Evolutionary conservation across 129 eudicot genomes (phyloP).

Genomic region (Ambrosia artemisiifolia): DNA sequence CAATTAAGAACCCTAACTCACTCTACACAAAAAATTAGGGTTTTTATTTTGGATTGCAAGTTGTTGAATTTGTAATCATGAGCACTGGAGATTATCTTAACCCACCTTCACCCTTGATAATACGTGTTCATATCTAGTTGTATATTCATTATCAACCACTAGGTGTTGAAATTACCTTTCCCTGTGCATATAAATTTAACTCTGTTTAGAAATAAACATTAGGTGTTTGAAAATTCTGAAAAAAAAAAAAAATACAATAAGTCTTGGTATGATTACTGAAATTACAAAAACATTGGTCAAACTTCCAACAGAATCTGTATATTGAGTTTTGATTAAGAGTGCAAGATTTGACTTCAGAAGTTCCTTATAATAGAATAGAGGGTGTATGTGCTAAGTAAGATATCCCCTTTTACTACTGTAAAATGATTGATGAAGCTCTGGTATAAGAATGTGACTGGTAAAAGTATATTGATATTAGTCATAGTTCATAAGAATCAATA

Average conservation of each 20-base stretch:
- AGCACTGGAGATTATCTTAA: no score
- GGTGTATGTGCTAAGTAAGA: neutral
- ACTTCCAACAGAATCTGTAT: neutral
- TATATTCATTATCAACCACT: no score
- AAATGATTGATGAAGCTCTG: constrained; percentile 16
- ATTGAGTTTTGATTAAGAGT: neutral
- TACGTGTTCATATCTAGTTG: no score
- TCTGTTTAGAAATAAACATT: neutral
- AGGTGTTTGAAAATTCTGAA: constrained; percentile 2
- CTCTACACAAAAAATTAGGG: no score
- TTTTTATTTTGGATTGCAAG: no score
- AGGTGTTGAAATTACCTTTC: no score
- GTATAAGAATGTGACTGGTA: constrained; percentile 3
- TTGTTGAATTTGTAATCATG: no score
- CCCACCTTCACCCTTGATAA: no score
- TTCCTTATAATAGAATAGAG: neutral
- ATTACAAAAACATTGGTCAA: neutral
- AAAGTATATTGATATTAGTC: constrained; percentile 7
- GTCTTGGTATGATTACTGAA: neutral
- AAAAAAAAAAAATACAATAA: neutral
- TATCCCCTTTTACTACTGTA: neutral
- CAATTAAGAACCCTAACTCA: no score
- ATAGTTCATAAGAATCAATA: constrained; percentile 5
- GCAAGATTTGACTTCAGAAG: neutral
- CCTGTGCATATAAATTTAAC: constrained; percentile 6